Evolutionary conservation across 768 basidiomycete genomes (phyloP).

Genomic region (Mycena venus): DNA sequence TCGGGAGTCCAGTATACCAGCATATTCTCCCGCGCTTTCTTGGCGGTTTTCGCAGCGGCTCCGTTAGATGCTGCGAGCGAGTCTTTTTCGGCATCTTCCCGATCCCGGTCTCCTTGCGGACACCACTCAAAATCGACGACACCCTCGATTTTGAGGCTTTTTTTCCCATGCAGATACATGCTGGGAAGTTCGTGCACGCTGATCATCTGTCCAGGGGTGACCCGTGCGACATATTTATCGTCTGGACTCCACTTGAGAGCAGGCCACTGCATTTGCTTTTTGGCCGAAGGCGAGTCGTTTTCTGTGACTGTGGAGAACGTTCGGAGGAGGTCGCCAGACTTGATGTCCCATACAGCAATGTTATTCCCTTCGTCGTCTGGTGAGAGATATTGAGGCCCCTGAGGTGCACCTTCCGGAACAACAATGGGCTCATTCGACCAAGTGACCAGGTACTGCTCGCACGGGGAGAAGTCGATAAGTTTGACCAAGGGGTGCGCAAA

Average conservation of each 20-base stretch:
- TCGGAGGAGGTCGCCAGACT: slow-evolving; percentile 90
- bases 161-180: slow-evolving; percentile 96
- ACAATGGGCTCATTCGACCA: slow-evolving; percentile 97
- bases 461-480: slow-evolving; percentile 96
- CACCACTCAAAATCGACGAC: slow-evolving; percentile 99
- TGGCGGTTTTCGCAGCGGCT: slow-evolving; percentile 60
- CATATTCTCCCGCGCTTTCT: slow-evolving; percentile 90
- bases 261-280: slow-evolving; percentile 95
- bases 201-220: slow-evolving; percentile 93
- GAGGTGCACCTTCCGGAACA: slow-evolving; percentile 83
- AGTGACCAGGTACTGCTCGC: slow-evolving; percentile 96
- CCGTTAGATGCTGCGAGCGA: slow-evolving; percentile 49
- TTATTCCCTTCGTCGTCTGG: slow-evolving; percentile 97
- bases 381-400: slow-evolving; percentile 89
- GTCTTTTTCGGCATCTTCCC: slow-evolving; percentile 75
- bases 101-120: slow-evolving; percentile 91
- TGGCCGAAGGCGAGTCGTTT: slow-evolving; percentile 67
- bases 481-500: slow-evolving; percentile 97
- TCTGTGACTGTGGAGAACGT: slow-evolving; percentile 84
- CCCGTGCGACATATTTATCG: slow-evolving; percentile 93
- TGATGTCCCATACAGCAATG: slow-evolving; percentile 98
- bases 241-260: slow-evolving; percentile 97
- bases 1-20: slow-evolving; percentile 98
- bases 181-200: slow-evolving; percentile 95
- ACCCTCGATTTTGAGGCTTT: slow-evolving; percentile 96